Base-by-base conservation (phyloP, 2,329 filamentous ascomycete species). In the Talaromyces sp. region DNA sequence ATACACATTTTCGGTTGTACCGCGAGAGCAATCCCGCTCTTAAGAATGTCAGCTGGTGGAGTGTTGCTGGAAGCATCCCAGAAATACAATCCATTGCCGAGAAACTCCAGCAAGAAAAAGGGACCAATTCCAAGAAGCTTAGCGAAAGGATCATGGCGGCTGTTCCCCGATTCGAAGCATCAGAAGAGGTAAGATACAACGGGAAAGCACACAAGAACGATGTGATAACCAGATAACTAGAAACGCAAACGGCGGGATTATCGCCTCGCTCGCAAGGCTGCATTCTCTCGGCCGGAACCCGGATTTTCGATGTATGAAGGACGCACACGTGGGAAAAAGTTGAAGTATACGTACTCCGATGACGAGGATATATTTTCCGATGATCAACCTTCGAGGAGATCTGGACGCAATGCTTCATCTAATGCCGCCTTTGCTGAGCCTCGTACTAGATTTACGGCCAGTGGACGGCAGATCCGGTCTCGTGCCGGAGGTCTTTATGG, bases 231-330 rank as follows among this genome's bases (percentile, higher is more conserved):
- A 44, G 49, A 32, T 24, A 8, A 45, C 20, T 60, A 93, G 89
- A 97, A 97, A 82, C 90, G 94, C 50, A 91, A 87, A 73, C 88
- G 92, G 40, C 88, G 94, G 52, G 94, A 99, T 66, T 97, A 99
- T 67, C 87, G 94, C 14, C 84, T 90, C 68, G 82, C 86, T 64
- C 90, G 90, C 58, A 93, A 93, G 68, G 90, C 93, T 56, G 87
- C 89, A 54, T 97, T 97, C 75, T 83, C 88, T 61, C 85, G 91
- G 4, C 91, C 91, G 5, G 92, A 96, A 63, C 87, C 89, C 9
- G 91, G 91, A 4, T 95, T 93, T 69, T 97, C 92, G 1, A 80
- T 96, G 52, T 99, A 99, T 71, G 94, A 99, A 76, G 94, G 94
- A 45, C 90, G 94, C 48, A 99, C 95, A 4, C 86, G 94, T 54